Evolutionary conservation across 129 eudicot genomes (phyloP).

Genomic region (Tagetes erecta): DNA sequence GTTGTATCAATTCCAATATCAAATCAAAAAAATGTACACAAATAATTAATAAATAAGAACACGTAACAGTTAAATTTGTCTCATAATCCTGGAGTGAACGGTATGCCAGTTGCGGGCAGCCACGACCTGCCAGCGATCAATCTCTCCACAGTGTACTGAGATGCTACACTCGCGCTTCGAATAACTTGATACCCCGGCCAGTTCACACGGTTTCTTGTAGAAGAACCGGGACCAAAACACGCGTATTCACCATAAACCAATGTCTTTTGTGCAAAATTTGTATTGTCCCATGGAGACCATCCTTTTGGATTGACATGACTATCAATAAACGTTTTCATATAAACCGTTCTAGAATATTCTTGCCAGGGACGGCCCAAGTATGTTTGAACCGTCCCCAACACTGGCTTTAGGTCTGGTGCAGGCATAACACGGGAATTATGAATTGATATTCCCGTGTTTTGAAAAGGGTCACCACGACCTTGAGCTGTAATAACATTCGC

Average conservation of each 20-base stretch:
- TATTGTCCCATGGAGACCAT: slow-evolving; percentile 63
- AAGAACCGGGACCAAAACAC: slow-evolving; percentile 60
- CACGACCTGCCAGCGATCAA: slow-evolving; percentile 59
- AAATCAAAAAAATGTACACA: slow-evolving; percentile 47
- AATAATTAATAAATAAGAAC: slow-evolving; percentile 36
- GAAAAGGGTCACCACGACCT: slow-evolving; percentile 58
- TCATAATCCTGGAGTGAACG: slow-evolving; percentile 51
- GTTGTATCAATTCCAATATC: slow-evolving; percentile 37
- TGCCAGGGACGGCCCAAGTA: slow-evolving; percentile 73
- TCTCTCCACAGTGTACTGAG: slow-evolving; percentile 44
- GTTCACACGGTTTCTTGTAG: slow-evolving; percentile 47
- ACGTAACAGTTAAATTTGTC: background rate
- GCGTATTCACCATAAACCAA: slow-evolving; percentile 62
- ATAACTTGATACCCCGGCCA: slow-evolving; percentile 63
- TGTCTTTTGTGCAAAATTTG: slow-evolving; percentile 40
- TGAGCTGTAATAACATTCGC: slow-evolving; percentile 55
- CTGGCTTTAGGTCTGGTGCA: slow-evolving; percentile 54
- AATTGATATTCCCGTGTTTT: slow-evolving; percentile 61
- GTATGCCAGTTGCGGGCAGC: slow-evolving; percentile 58
- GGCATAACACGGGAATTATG: slow-evolving; percentile 56
- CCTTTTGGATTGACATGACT: slow-evolving; percentile 48
- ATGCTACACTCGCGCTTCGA: slow-evolving; percentile 43
- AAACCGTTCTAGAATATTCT: slow-evolving; percentile 60
- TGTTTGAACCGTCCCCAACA: slow-evolving; percentile 30
- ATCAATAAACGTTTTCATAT: slow-evolving; percentile 47